These are phyloP conservation scores for Carallia pectinifolia DNA, from an alignment of 345 rosid species.

Conservation along the genomic window DNA sequence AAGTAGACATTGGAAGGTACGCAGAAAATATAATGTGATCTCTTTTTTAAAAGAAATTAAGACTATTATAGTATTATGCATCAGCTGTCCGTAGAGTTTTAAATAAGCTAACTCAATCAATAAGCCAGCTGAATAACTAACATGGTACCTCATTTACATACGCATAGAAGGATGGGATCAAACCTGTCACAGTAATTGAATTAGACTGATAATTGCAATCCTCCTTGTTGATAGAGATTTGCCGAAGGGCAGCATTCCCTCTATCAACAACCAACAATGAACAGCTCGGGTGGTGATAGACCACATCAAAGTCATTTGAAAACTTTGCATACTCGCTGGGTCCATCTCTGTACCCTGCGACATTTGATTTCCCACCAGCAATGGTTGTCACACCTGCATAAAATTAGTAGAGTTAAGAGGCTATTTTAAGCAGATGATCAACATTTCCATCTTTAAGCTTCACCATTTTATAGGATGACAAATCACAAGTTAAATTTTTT, in stretches of 20 bases:
- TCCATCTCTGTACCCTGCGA: conserved; percentile 92
- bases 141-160: too few relatives aligned
- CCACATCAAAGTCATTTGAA: conserved; percentile 88
- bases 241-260: conserved; percentile 98
- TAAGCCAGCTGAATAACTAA: not conserved
- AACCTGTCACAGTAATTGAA: conserved; percentile 74
- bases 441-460: not conserved
- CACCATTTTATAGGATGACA: too few relatives aligned
- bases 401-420: conserved; percentile 14
- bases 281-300: conserved; percentile 79
- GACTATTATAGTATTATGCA: not conserved
- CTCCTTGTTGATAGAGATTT: conserved; percentile 77
- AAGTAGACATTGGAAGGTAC: not conserved
- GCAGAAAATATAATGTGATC: not conserved
- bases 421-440: too few relatives aligned
- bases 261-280: conserved; percentile 84
- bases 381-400: conserved; percentile 93
- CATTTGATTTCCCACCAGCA: conserved; percentile 91
- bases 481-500: conserved; percentile 50
- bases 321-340: conserved; percentile 96
- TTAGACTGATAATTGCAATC: conserved; percentile 72
- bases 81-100: not conserved
- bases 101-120: not conserved
- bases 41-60: not conserved
- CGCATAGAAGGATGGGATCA: not conserved